These are phyloP conservation scores for Catunica adiposa DNA, from an alignment of 2,329 filamentous ascomycete genomes.

Conservation along the genomic window DNA sequence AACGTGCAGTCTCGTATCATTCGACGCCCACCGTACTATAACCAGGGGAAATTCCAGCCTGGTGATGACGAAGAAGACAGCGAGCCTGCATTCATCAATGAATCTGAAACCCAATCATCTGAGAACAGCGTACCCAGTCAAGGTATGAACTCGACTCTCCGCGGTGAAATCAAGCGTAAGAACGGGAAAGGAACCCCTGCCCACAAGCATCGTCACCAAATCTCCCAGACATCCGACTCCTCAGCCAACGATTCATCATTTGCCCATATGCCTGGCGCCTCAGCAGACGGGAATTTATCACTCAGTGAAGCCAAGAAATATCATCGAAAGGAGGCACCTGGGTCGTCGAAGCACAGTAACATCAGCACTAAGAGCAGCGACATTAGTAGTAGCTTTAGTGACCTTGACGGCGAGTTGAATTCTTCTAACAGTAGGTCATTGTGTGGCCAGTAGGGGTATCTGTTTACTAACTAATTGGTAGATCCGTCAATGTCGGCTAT, in stretches of 20 bases:
- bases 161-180: slow-evolving; percentile 26
- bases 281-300: slow-evolving; percentile 23
- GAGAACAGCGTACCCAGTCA: slow-evolving; percentile 20
- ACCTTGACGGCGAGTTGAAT: slow-evolving; percentile 49
- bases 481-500: slow-evolving; percentile 57
- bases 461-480: background rate
- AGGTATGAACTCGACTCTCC: slow-evolving; percentile 37
- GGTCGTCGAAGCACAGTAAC: slow-evolving; percentile 33
- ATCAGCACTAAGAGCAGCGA: slow-evolving; percentile 48
- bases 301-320: slow-evolving; percentile 42
- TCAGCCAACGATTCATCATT: slow-evolving; percentile 38
- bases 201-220: slow-evolving; percentile 23
- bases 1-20: slow-evolving; percentile 44
- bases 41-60: background rate
- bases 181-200: background rate
- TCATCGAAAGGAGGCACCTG: slow-evolving; percentile 41
- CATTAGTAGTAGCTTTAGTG: slow-evolving; percentile 76
- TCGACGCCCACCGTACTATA: slow-evolving; percentile 32
- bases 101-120: slow-evolving; percentile 17
- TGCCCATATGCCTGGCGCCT: slow-evolving; percentile 20
- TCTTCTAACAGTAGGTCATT: slow-evolving; percentile 7
- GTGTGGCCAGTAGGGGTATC: background rate
- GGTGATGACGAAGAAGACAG: slow-evolving; percentile 41
- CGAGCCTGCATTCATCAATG: slow-evolving; percentile 37
- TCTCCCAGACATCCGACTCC: slow-evolving; percentile 46